Conservation (phyloP, 2,329 filamentous ascomycete genomes). For the Talaromyces islandicus region DNA sequence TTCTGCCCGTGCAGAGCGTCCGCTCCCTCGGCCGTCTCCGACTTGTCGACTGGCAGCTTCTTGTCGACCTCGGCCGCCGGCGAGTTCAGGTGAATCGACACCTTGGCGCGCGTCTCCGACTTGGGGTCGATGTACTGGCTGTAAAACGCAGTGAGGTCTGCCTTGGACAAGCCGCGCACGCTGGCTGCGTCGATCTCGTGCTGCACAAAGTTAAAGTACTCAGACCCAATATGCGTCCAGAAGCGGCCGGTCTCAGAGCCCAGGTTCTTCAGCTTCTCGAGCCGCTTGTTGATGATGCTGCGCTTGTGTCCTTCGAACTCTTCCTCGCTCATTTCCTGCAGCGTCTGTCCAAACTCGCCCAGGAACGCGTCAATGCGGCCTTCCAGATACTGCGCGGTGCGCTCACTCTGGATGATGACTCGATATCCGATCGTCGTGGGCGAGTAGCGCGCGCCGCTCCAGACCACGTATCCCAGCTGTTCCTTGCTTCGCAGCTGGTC, state of each 20-base stretch:
- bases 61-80: constrained; percentile 51
- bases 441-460: constrained; percentile 67
- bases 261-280: constrained; percentile 91
- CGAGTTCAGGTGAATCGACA: constrained; percentile 76
- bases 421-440: constrained; percentile 79
- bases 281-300: constrained; percentile 75
- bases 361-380: constrained; percentile 83
- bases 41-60: constrained; percentile 4
- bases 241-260: constrained; percentile 75
- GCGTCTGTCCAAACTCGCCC: constrained; percentile 55
- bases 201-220: constrained; percentile 85
- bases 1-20: constrained; percentile 21
- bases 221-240: constrained; percentile 77
- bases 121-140: constrained; percentile 66
- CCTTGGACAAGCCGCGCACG: constrained; percentile 69
- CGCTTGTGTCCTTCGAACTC: constrained; percentile 90
- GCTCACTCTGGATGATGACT: constrained; percentile 90
- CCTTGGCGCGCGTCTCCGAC: constrained; percentile 70
- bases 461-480: constrained; percentile 94
- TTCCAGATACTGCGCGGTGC: constrained; percentile 75
- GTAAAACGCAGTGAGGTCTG: constrained; percentile 76
- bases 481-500: constrained; percentile 95
- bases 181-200: constrained; percentile 71
- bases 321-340: constrained; percentile 70
- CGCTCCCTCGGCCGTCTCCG: constrained; percentile 28